A percentile compares a stretch with the other conserved stretches of the same genome.
Conservation (phyloP, 768 basidiomycete species). For the Boletus subcaerulescens region DNA sequence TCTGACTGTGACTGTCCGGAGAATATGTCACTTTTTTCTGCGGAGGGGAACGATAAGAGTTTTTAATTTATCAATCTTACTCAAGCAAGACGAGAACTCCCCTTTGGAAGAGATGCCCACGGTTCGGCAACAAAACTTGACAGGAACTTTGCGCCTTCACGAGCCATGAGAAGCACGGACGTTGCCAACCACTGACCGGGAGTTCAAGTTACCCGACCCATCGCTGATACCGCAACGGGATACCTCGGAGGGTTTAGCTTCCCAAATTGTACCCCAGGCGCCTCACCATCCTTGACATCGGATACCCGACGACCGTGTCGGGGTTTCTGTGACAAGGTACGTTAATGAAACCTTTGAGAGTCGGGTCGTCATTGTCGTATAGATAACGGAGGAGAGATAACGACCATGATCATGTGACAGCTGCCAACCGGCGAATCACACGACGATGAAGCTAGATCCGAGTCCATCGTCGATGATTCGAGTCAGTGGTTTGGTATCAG, state of each 20-base stretch:
- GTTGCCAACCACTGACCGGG: background rate
- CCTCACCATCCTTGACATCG: background rate
- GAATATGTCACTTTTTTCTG: background rate
- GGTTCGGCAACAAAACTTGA: background rate
- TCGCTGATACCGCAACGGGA: background rate
- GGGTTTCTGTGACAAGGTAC: background rate
- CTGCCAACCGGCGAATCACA: too few relatives aligned
- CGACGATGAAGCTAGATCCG: too few relatives aligned
- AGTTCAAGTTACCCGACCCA: background rate
- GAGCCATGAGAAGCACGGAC: background rate
- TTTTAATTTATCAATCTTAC: background rate
- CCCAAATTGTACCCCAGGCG: background rate
- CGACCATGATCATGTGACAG: too few relatives aligned
- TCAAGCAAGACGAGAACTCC: too few relatives aligned
- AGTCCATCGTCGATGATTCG: too few relatives aligned
- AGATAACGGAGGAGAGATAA: too few relatives aligned
- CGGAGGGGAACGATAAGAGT: too few relatives aligned
- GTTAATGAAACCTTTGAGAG: too few relatives aligned
- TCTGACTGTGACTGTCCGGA: background rate
- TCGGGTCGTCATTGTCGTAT: too few relatives aligned
- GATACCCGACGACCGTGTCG: background rate
- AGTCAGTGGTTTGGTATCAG: too few relatives aligned
- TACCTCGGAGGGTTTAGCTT: background rate
- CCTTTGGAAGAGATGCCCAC: background rate
- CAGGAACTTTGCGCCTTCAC: background rate